A percentile compares a stretch with the other conserved stretches of the same genome.
Conservation (phyloP, 495 filamentous ascomycete genomes). For the Cladorrhinum samala region DNA sequence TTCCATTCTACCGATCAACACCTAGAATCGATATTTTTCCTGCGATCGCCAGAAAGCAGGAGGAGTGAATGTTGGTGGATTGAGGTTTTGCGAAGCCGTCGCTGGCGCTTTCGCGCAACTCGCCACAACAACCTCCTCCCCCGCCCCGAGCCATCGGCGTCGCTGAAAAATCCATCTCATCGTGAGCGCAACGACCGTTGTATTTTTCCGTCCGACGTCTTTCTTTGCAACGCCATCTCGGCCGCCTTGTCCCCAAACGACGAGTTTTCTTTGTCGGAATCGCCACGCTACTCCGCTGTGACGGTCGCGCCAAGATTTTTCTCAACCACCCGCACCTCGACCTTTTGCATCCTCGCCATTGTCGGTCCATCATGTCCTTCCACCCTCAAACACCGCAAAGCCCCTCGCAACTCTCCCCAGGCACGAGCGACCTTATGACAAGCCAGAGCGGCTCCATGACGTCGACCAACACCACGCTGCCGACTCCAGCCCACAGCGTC, state of each 20-base stretch:
- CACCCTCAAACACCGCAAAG: slow-evolving; percentile 56
- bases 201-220: background rate
- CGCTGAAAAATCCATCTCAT: slow-evolving; percentile 11
- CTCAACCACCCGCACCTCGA: slow-evolving; percentile 4
- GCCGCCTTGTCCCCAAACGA: background rate
- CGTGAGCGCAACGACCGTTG: background rate
- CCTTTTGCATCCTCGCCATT: slow-evolving; percentile 9
- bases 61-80: slow-evolving; percentile 16
- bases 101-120: slow-evolving; percentile 38
- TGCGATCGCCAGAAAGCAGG: slow-evolving; percentile 16
- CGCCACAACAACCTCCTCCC: slow-evolving; percentile 31
- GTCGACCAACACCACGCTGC: slow-evolving; percentile 39
- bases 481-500: slow-evolving; percentile 52
- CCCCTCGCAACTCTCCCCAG: slow-evolving; percentile 48
- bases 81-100: slow-evolving; percentile 17
- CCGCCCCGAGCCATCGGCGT: slow-evolving; percentile 24
- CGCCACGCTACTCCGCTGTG: slow-evolving; percentile 12
- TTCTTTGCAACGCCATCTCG: slow-evolving; percentile 1
- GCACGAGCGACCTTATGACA: slow-evolving; percentile 36
- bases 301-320: slow-evolving; percentile 17
- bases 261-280: slow-evolving; percentile 19
- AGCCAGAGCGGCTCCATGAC: slow-evolving; percentile 41
- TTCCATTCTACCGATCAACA: background rate
- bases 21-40: slow-evolving; percentile 8
- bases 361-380: slow-evolving; percentile 44